phyloP scores from a whole-genome alignment of 148 eudicot genomes.

The Silene latifolia region DNA sequence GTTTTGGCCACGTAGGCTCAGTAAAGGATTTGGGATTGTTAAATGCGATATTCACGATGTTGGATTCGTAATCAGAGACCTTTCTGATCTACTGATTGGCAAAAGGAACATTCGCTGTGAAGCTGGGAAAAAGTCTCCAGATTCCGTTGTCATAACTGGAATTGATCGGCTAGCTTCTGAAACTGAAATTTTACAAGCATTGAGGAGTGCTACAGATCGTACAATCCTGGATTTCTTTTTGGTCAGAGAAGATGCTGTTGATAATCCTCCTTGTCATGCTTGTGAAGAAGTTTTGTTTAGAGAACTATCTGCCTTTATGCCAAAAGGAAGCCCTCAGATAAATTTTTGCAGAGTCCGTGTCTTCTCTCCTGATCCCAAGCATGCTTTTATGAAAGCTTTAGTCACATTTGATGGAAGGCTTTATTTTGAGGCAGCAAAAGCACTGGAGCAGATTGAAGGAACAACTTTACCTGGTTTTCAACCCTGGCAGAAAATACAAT shows the following conservation, averaged over 20 bases:
- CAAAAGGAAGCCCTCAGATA: slow-evolving; percentile 52
- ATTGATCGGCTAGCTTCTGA: slow-evolving; percentile 63
- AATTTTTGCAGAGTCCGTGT: slow-evolving; percentile 68
- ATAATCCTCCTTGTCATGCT: slow-evolving; percentile 45
- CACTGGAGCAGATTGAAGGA: slow-evolving; percentile 87
- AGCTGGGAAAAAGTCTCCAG: slow-evolving; percentile 34
- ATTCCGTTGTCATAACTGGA: slow-evolving; percentile 50
- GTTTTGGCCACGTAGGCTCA: slow-evolving; percentile 84
- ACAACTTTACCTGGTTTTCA: slow-evolving; percentile 66
- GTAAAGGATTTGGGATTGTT: slow-evolving; percentile 64
- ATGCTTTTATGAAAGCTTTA: slow-evolving; percentile 56
- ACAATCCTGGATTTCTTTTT: slow-evolving; percentile 52
- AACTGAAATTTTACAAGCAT: slow-evolving; percentile 46
- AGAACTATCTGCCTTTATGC: slow-evolving; percentile 70
- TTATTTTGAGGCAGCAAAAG: slow-evolving; percentile 95
- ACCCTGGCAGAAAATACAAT: slow-evolving; percentile 85
- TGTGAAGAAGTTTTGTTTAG: slow-evolving; percentile 71
- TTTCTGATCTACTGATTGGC: slow-evolving; percentile 49
- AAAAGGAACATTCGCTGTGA: slow-evolving; percentile 40
- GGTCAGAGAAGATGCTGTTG: slow-evolving; percentile 58
- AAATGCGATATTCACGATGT: slow-evolving; percentile 59
- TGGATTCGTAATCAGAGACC: slow-evolving; percentile 37
- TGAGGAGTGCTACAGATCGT: slow-evolving; percentile 51
- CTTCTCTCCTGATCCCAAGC: slow-evolving; percentile 54
- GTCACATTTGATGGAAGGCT: slow-evolving; percentile 76